A percentile compares a stretch with the other conserved stretches of the same genome.
phyloP scores from a whole-genome alignment of 768 basidiomycete genomes.

The Boletus barrowsii region DNA sequence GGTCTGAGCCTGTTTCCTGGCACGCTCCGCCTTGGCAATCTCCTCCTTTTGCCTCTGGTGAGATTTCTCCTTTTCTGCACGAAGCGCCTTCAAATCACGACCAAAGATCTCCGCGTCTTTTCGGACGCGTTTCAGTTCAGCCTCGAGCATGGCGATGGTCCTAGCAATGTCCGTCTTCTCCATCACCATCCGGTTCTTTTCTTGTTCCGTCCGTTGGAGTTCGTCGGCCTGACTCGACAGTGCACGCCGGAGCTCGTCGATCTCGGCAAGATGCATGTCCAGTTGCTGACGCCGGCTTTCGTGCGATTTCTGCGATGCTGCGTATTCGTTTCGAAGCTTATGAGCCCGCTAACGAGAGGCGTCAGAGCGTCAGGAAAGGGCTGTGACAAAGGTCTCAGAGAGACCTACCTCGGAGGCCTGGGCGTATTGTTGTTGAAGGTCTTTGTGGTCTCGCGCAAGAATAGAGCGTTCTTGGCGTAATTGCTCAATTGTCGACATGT shows the following conservation, averaged over 20 bases:
- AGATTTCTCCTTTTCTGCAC: slow-evolving; percentile 62
- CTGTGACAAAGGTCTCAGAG: background rate
- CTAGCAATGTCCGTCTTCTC: slow-evolving; percentile 66
- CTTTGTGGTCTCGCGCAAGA: slow-evolving; percentile 67
- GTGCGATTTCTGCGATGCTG: slow-evolving; percentile 61
- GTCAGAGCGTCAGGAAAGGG: background rate
- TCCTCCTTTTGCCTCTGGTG: slow-evolving; percentile 58
- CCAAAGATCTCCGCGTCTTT: slow-evolving; percentile 77
- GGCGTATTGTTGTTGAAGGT: slow-evolving; percentile 63
- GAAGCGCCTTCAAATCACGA: slow-evolving; percentile 66
- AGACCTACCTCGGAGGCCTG: slow-evolving; percentile 63
- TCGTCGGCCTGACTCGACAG: slow-evolving; percentile 59
- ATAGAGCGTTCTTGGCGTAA: slow-evolving; percentile 74
- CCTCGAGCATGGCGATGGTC: slow-evolving; percentile 65
- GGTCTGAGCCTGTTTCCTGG: slow-evolving; percentile 63
- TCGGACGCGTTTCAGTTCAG: slow-evolving; percentile 72
- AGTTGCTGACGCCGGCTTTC: slow-evolving; percentile 71
- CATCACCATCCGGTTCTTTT: slow-evolving; percentile 56
- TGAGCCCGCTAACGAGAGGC: slow-evolving; percentile 48
- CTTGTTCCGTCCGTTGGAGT: slow-evolving; percentile 60
- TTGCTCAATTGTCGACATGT: slow-evolving; percentile 65
- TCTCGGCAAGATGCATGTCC: slow-evolving; percentile 66
- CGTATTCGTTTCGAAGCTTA: slow-evolving; percentile 59
- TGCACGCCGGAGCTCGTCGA: slow-evolving; percentile 71
- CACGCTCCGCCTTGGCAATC: slow-evolving; percentile 50